Base-by-base conservation (phyloP, 1,284 basidiomycete genomes). In the Apiotrichum brassicae region DNA sequence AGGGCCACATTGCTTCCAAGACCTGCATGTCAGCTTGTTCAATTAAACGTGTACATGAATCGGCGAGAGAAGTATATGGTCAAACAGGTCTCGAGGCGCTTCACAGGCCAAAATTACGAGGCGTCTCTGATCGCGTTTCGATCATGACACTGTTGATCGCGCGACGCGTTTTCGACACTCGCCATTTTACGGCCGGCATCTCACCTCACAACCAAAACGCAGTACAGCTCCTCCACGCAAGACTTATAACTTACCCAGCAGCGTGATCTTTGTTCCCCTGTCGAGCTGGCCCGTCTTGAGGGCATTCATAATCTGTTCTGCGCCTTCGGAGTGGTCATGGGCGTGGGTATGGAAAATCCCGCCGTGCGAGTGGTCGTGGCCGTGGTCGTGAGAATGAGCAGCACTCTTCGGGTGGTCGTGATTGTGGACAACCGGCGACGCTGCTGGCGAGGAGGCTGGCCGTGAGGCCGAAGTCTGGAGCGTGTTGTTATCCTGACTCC, bases 1-100 rank as follows among this genome's bases (percentile, higher is more conserved):
- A 98, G 76, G 2, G 78, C 82, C 25, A 97, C 76, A 65, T 97
- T 98, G 43, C 84, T 79, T 36, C 82, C 80, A n/a, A 98, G 77
- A 2, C 94, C 94, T 58, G 53, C 12, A 11, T n/a, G 26, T 47
- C 24, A 51, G 49, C 24, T 3, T 11, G 36, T n/a, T n/a, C n/a
- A n/a, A n/a, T n/a, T n/a, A n/a, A n/a, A n/a, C n/a, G n/a, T n/a
- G n/a, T n/a, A n/a, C n/a, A n/a, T n/a, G n/a, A n/a, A n/a, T n/a
- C n/a, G n/a, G n/a, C n/a, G n/a, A n/a, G n/a, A n/a, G n/a, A n/a
- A n/a, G n/a, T n/a, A n/a, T n/a, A n/a, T n/a, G 13, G 22, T 6
- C 11, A 40, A 16, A 19, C 38, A 28, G 12, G 7, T 16, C 40
- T 13, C 28, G 9, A 20, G 11, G 8, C 38, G 23, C 41, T 9